A percentile compares a stretch with the other conserved stretches of the same genome.
Evolutionary conservation across 2,329 filamentous ascomycete species (phyloP).

Genomic region (Clarireedia paspali): DNA sequence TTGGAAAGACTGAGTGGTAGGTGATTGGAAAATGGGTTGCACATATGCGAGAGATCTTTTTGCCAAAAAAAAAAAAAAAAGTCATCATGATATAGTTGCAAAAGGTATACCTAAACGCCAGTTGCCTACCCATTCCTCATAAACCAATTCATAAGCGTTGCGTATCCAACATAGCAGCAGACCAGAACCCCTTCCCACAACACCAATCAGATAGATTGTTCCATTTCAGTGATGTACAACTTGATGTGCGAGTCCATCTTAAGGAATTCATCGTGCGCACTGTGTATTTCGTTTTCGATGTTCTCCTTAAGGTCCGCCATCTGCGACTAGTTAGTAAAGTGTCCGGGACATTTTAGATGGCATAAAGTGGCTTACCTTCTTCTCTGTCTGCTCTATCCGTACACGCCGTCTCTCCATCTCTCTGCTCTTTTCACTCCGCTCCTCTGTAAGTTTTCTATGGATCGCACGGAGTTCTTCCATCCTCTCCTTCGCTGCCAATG

Average conservation of each 20-base stretch:
- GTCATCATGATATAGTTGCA: conserved; percentile 27
- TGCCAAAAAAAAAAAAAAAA: not conserved
- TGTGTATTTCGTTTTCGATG: conserved; percentile 89
- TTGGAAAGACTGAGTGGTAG: conserved; percentile 35
- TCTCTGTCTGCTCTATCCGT: conserved; percentile 96
- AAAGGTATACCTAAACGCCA: conserved; percentile 29
- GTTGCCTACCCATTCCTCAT: conserved; percentile 7
- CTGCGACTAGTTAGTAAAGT: conserved; percentile 37
- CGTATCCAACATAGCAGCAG: conserved; percentile 12
- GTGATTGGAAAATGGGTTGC: not conserved
- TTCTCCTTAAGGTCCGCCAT: conserved; percentile 98
- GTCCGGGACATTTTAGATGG: not conserved
- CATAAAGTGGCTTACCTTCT: conserved; percentile 63
- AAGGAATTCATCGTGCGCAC: conserved; percentile 86
- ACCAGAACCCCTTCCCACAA: conserved; percentile 4
- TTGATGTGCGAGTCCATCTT: conserved; percentile 98
- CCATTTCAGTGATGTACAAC: conserved; percentile 98
- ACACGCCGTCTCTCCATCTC: conserved; percentile 89
- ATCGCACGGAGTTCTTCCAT: conserved; percentile 84
- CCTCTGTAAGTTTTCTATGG: conserved; percentile 74
- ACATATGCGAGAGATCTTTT: not conserved
- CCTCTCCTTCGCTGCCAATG: conserved; percentile 69
- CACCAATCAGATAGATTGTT: conserved; percentile 54
- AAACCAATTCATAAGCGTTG: conserved; percentile 6
- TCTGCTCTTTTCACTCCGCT: conserved; percentile 76